Conservation (phyloP, 1,284 basidiomycete genomes). For the Thelephora terrestris region DNA sequence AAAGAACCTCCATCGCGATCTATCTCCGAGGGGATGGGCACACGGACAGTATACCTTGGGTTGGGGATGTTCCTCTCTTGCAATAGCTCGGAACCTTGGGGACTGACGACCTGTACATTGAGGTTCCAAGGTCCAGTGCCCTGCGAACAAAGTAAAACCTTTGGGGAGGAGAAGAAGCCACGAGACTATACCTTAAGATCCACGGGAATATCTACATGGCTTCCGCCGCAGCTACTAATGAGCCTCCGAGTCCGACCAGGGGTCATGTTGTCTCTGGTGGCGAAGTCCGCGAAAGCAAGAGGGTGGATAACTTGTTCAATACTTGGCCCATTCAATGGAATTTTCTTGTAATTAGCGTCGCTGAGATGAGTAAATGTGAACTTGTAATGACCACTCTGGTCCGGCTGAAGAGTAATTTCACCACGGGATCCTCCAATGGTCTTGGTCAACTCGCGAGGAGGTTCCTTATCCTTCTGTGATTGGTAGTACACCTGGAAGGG, state of each 20-base stretch:
- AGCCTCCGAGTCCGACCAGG: conserved; percentile 34
- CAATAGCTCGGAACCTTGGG: conserved; percentile 49
- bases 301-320: conserved; percentile 87
- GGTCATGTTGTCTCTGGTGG: conserved; percentile 22
- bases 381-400: conserved; percentile 81
- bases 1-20: conserved; percentile 68
- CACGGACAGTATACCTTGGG: conserved; percentile 44
- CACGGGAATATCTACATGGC: conserved; percentile 63
- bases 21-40: conserved; percentile 60
- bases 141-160: conserved; percentile 25
- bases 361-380: conserved; percentile 78
- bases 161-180: background rate
- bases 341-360: conserved; percentile 77
- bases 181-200: conserved; percentile 55
- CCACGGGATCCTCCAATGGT: conserved; percentile 67
- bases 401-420: conserved; percentile 81
- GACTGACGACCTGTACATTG: conserved; percentile 68
- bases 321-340: conserved; percentile 60
- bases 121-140: conserved; percentile 86
- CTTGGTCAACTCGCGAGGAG: conserved; percentile 45
- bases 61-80: conserved; percentile 48
- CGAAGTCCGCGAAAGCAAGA: conserved; percentile 71
- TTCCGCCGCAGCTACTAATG: conserved; percentile 69
- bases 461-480: conserved; percentile 62
- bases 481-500: conserved; percentile 83